Percentiles rank a stretch among this genome's conserved stretches.
These are phyloP conservation scores for Phytophthora meadii DNA, from an alignment of 352 stramenopile genomes.

Conservation along the genomic window DNA sequence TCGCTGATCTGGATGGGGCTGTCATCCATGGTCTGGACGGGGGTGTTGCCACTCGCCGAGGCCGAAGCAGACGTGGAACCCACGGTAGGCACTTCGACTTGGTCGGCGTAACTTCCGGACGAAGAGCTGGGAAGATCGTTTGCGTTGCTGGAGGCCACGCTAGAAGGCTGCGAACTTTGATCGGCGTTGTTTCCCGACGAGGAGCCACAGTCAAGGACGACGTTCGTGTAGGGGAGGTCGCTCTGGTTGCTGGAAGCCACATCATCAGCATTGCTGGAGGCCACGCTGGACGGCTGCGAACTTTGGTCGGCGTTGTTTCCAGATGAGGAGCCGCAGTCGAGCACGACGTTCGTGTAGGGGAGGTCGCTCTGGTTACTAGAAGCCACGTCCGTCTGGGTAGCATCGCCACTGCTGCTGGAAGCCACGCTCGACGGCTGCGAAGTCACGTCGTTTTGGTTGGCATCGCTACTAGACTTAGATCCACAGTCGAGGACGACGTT, in stretches of 20 bases:
- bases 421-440: constrained; percentile 10
- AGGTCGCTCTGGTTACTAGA: constrained; percentile 10
- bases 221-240: too few relatives aligned
- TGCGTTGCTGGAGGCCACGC: too few relatives aligned
- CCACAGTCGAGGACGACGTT: constrained; percentile 5
- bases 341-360: not conserved
- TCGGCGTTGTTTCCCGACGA: constrained; percentile 3
- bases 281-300: not conserved
- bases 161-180: constrained; percentile 1
- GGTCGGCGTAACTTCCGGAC: too few relatives aligned
- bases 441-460: too few relatives aligned
- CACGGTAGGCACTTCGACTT: too few relatives aligned
- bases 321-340: constrained; percentile 8
- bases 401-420: constrained; percentile 5
- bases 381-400: not conserved
- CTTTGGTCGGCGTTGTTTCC: constrained; percentile 4
- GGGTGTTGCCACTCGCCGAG: not conserved
- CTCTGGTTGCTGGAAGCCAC: constrained; percentile 9
- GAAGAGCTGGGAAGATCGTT: too few relatives aligned
- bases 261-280: too few relatives aligned
- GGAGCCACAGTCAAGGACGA: constrained; percentile 6
- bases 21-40: too few relatives aligned
- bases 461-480: constrained; percentile 1
- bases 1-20: too few relatives aligned
- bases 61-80: constrained; percentile 5